Evolutionary conservation across 1,284 basidiomycete species (phyloP), one percentile per base, ranked within the genome.

Genomic region (Boletus sp.): DNA sequence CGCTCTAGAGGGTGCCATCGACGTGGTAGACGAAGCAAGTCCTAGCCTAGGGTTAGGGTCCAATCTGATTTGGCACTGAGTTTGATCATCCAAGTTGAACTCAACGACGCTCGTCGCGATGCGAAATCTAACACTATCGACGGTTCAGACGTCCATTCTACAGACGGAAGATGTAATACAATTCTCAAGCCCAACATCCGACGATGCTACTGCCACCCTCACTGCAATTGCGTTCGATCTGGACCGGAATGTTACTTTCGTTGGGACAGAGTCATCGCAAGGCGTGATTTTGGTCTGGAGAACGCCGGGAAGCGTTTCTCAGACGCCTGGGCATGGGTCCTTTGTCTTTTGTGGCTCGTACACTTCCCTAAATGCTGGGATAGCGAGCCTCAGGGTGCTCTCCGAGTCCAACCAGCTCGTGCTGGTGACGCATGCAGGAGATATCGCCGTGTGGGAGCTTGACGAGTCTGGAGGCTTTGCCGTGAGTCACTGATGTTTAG

Each of bases 351-450:
- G 65, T 42, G 61, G 65, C 32, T 67, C 57, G 2, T 65, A 62
- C 13, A 13, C 36, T 22, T 51, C 52, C 5, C 20, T 50, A 7
- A 49, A 55, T 29, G 52, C 62, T 20, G 76, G 86, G 60, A 73
- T 87, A 12, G 66, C 86, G 16, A 77, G 78, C 27, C 69, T 92
- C 49, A 76, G 74, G 44, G 77, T 86, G 44, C 70, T 91, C 17
- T 71, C 82, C 10, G 91, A 93, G 54, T 75, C 75, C 32, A 72
- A 80, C 48, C 72, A 74, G 4, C 67, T 94, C 9, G 79, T 76
- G 8, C 64, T 84, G 10, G 74, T 93, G 13, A 79, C 84, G 52
- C 74, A 80, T 5, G 78, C 80, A 5, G 92, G 92, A 40, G 91
- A 94, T 58, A 89, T 95, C 48, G 81, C 80, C 3, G 80, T 81